phyloP scores from a whole-genome alignment of 805 yeast genomes.

The Candida succiphila region DNA sequence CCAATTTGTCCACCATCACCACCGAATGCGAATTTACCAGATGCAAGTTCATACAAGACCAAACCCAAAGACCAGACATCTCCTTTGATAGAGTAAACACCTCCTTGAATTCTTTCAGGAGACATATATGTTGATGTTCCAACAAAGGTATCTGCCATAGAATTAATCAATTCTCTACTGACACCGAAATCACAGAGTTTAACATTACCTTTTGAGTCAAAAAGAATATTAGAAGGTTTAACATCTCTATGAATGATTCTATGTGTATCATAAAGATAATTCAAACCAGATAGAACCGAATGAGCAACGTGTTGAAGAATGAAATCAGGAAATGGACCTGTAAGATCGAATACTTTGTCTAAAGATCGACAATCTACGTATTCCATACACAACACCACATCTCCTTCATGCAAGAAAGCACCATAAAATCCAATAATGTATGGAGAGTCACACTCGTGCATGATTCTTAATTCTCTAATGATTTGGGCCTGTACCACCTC shows the following conservation, averaged over 20 bases:
- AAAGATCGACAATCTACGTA: constrained; percentile 92
- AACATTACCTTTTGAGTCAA: constrained; percentile 78
- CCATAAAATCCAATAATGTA: constrained; percentile 88
- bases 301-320: constrained; percentile 66
- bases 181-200: constrained; percentile 97
- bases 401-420: constrained; percentile 64
- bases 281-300: constrained; percentile 71
- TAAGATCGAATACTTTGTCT: constrained; percentile 58
- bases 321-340: constrained; percentile 57
- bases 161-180: constrained; percentile 80
- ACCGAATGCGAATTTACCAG: constrained; percentile 74
- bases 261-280: constrained; percentile 73
- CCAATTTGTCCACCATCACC: constrained; percentile 32
- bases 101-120: constrained; percentile 96
- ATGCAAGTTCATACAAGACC: constrained; percentile 79
- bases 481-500: constrained; percentile 73
- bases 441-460: constrained; percentile 82
- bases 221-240: constrained; percentile 87
- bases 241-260: constrained; percentile 92
- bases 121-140: constrained; percentile 98
- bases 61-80: constrained; percentile 97
- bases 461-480: constrained; percentile 76
- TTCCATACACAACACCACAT: constrained; percentile 90
- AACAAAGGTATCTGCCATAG: constrained; percentile 94
- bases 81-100: constrained; percentile 84